Conservation (phyloP, 768 basidiomycete genomes). For the Krasilnikovozyma curviuscula region DNA sequence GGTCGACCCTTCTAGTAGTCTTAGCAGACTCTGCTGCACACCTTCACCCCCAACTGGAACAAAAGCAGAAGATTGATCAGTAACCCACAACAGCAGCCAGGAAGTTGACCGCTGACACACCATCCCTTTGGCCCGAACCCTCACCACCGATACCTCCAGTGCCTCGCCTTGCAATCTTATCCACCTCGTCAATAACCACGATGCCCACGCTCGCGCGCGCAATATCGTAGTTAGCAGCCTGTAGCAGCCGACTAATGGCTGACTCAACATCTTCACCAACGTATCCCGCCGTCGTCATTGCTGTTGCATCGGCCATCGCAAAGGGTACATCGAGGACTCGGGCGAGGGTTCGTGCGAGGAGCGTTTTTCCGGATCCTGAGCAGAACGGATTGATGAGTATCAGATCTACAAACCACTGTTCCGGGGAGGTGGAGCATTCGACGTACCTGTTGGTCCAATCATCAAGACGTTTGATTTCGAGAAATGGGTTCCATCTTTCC, state of each 20-base stretch:
- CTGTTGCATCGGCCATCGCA: conserved; percentile 78
- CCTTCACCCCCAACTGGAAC: conserved; percentile 94
- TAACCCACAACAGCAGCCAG: too few relatives aligned
- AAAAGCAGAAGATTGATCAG: too few relatives aligned
- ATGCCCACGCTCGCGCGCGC: conserved; percentile 76
- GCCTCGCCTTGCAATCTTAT: conserved; percentile 54
- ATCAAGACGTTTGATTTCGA: background rate
- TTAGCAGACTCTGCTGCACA: conserved; percentile 75
- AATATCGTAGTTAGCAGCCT: conserved; percentile 79
- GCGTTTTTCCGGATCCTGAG: conserved; percentile 49
- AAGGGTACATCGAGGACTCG: conserved; percentile 82
- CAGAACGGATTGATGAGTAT: conserved; percentile 2
- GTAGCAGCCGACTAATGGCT: conserved; percentile 66
- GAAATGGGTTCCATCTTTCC: conserved; percentile 2
- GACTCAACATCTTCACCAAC: conserved; percentile 94
- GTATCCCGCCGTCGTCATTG: conserved; percentile 62
- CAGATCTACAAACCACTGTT: too few relatives aligned
- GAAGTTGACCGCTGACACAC: too few relatives aligned
- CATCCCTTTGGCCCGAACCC: conserved; percentile 37
- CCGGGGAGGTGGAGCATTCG: conserved; percentile 35
- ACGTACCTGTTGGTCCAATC: conserved; percentile 72
- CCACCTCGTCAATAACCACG: conserved; percentile 88
- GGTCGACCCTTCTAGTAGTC: conserved; percentile 84
- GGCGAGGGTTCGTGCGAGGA: conserved; percentile 79
- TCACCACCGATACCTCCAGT: conserved; percentile 31